These are phyloP conservation scores for Alliaria petiolata DNA, from an alignment of 345 rosid species.

Conservation along the genomic window DNA sequence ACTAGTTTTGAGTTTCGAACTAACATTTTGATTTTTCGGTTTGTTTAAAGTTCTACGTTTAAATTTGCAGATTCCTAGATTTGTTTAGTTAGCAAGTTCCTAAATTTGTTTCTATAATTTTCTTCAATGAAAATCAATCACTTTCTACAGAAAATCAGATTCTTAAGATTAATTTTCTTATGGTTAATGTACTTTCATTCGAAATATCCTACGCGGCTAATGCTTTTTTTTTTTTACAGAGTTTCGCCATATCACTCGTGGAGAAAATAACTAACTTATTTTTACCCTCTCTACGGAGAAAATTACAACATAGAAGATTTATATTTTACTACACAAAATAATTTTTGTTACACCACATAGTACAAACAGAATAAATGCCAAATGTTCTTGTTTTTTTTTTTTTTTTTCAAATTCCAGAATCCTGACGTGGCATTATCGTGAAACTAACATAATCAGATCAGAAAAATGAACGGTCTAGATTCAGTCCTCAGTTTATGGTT, in stretches of 20 bases:
- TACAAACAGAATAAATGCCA: constrained; percentile 14
- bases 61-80: no score
- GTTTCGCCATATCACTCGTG: background rate
- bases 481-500: constrained; percentile 49
- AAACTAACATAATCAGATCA: background rate
- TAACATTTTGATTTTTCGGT: no score
- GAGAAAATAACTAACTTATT: background rate
- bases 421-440: constrained; percentile 24
- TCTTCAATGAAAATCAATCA: no score
- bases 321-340: background rate
- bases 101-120: no score
- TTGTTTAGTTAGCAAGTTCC: no score
- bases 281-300: no score
- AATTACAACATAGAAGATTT: background rate
- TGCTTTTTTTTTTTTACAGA: background rate
- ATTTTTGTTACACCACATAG: background rate
- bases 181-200: background rate
- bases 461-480: constrained; percentile 49
- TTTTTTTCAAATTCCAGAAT: background rate
- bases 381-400: background rate
- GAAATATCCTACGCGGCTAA: background rate
- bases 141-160: background rate
- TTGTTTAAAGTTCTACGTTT: no score
- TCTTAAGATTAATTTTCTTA: background rate
- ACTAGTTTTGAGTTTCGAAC: no score